These are phyloP conservation scores for Scenedesmus sp. DNA, from an alignment of 163 green algal genomes.

Conservation along the genomic window DNA sequence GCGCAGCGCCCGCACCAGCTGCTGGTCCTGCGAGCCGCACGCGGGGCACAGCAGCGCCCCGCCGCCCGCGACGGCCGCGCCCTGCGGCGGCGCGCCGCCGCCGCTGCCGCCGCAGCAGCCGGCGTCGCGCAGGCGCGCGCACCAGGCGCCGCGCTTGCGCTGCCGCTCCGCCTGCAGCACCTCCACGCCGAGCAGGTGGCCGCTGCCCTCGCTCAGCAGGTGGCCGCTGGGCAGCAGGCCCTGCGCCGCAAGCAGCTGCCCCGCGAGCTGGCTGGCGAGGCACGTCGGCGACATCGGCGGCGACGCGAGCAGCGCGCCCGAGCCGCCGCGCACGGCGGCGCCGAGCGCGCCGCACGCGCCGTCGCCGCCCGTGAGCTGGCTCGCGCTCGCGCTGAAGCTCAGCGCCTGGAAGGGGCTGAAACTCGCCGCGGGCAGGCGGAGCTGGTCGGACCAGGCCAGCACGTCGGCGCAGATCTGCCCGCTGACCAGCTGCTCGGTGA, in stretches of 20 bases:
- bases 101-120: slow-evolving; percentile 14
- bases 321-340: not conserved
- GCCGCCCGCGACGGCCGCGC: not conserved
- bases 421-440: not conserved
- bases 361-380: too few species aligned
- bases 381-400: not conserved
- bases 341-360: not conserved
- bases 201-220: slow-evolving; percentile 19
- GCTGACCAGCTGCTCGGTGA: slow-evolving; percentile 47
- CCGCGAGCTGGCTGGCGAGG: slow-evolving; percentile 15
- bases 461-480: slow-evolving; percentile 15
- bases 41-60: slow-evolving; percentile 14
- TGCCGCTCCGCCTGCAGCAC: not conserved
- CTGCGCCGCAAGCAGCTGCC: not conserved
- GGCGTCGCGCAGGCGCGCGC: slow-evolving; percentile 13
- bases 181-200: slow-evolving; percentile 13
- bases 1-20: slow-evolving; percentile 75
- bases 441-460: slow-evolving; percentile 21
- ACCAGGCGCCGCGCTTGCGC: slow-evolving; percentile 4
- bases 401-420: slow-evolving; percentile 7
- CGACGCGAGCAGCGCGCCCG: not conserved
- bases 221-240: not conserved
- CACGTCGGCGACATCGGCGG: slow-evolving; percentile 8
- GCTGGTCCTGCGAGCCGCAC: slow-evolving; percentile 52
- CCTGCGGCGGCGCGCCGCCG: not conserved